Evolutionary conservation across 2,329 filamentous ascomycete species (phyloP).

Genomic region (Truncatella angustata): DNA sequence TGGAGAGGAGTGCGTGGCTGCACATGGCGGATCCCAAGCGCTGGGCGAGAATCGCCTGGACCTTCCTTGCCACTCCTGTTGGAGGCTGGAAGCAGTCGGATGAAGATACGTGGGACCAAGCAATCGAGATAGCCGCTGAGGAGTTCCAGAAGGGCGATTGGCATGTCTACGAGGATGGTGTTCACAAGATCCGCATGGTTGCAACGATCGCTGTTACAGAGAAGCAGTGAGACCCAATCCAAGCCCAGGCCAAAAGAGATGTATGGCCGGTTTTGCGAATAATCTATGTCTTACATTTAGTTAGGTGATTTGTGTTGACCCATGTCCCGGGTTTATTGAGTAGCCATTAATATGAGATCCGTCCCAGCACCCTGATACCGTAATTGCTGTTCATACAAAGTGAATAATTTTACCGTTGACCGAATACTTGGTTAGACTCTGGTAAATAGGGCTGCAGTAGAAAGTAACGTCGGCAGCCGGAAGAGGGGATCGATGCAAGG

Average conservation of each 20-base stretch:
- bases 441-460: neutral
- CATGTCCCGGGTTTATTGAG: too few species aligned
- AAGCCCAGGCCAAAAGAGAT: neutral
- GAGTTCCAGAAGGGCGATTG: slow-evolving; percentile 5
- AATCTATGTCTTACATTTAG: neutral
- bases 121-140: neutral
- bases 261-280: neutral
- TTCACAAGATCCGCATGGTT: slow-evolving; percentile 12
- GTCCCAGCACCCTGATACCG: neutral
- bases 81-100: slow-evolving; percentile 11
- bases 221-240: neutral
- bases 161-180: slow-evolving; percentile 3
- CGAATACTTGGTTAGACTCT: neutral
- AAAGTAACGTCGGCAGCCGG: neutral
- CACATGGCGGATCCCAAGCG: slow-evolving; percentile 9
- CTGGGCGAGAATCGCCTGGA: slow-evolving; percentile 14
- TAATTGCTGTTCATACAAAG: neutral
- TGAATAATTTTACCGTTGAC: neutral
- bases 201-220: slow-evolving; percentile 6
- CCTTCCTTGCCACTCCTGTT: slow-evolving; percentile 11
- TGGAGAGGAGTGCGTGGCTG: slow-evolving; percentile 12
- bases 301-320: neutral
- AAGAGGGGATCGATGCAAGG: neutral
- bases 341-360: too few species aligned
- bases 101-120: slow-evolving; percentile 13